Base-by-base conservation (phyloP, 2,329 filamentous ascomycete genomes). In the Tolypocladium sp. region DNA sequence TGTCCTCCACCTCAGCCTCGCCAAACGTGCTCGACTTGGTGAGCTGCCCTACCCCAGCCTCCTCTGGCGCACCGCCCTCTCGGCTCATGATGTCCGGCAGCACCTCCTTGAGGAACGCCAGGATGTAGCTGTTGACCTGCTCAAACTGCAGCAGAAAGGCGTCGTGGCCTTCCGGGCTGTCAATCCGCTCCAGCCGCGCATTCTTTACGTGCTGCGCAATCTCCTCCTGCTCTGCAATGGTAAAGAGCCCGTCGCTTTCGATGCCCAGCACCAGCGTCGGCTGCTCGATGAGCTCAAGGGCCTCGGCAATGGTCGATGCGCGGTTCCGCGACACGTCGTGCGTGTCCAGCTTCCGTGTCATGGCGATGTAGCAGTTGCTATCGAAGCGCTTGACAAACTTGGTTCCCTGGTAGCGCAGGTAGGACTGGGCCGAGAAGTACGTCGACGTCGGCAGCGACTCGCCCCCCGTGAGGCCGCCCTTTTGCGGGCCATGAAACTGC, bases 381-480 rank as follows among this genome's bases (percentile, higher is more conserved):
- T 99, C 94, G 73, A 97, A 99, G 12, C 94, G 89, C 73, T 90
- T 92, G 67, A 97, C 94, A 68, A 99, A 99, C 74, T 99, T 99
- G 67, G 88, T 84, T 59, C 92, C 93, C 75, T 99, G 94, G 74
- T 99, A 99, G 25, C 94, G 89, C 51, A 99, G 83, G 74, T 99
- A 99, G 0, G 92, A 97, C 73, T 99, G 94, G 0, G 94, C 94
- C 0, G 94, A 97, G 75, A 97, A 99, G 75, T 97, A 97, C n/a
- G 91, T 94, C 9, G 87, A 86, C 0, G 85, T 83, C 8, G 82
- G 74, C 59, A 80, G 63, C 62, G 68, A 72, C 58, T 81, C 85
- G 69, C 77, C 79, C 57, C 79, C 81, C 0, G 79, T 78, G 30
- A 82, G 68, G 57, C 76, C 78, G 4, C 75, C 73, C 53, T 72